A percentile compares a stretch with the other conserved stretches of the same genome.
Evolutionary conservation across 805 yeast genomes (phyloP).

Genomic region (Kazachstania bromeliacearum): DNA sequence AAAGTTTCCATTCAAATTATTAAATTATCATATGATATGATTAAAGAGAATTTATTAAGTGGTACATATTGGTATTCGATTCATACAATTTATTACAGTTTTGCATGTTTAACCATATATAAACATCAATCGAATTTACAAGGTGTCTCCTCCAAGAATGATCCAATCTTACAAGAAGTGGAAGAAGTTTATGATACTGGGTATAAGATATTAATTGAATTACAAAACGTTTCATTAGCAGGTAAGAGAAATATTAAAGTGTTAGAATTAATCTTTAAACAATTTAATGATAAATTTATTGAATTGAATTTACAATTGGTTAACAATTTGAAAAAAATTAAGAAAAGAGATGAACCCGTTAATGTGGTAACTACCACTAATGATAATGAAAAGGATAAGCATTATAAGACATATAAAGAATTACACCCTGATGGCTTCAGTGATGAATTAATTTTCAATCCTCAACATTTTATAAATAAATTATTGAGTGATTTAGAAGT

Average conservation of each 20-base stretch:
- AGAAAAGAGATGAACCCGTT: neutral
- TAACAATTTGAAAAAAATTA: neutral
- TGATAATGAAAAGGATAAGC: neutral
- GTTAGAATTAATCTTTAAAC: constrained; percentile 65
- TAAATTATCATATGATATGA: constrained; percentile 71
- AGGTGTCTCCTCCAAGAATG: neutral
- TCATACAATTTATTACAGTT: constrained; percentile 80
- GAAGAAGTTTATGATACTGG: constrained; percentile 65
- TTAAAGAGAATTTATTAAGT: constrained; percentile 55
- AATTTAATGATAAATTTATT: constrained; percentile 46
- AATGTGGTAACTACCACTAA: neutral
- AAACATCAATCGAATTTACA: constrained; percentile 9
- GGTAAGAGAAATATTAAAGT: constrained; percentile 71
- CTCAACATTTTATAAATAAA: constrained; percentile 7
- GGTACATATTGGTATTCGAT: constrained; percentile 91
- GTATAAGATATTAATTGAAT: constrained; percentile 49
- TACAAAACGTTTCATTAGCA: constrained; percentile 63
- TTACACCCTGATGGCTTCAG: neutral
- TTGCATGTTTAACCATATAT: constrained; percentile 72
- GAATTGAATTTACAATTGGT: constrained; percentile 5
- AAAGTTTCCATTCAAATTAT: constrained; percentile 78
- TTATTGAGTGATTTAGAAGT: constrained; percentile 7
- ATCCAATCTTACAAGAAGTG: constrained; percentile 23
- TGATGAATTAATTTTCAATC: constrained; percentile 6
- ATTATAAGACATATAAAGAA: neutral